Evolutionary conservation across 495 filamentous ascomycete genomes (phyloP).

Genomic region (Echria macrotheca): DNA sequence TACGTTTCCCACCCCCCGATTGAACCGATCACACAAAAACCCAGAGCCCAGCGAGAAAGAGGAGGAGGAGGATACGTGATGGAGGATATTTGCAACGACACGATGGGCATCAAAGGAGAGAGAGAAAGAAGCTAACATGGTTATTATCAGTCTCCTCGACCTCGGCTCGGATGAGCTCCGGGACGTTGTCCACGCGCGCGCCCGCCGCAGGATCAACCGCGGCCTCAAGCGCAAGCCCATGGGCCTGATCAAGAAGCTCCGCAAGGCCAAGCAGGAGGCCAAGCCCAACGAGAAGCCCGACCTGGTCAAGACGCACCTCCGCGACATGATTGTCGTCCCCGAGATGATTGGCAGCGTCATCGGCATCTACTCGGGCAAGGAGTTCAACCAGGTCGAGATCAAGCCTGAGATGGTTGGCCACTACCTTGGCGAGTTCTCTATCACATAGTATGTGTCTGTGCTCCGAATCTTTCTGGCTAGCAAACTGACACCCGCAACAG

Average conservation of each 20-base stretch:
- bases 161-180: slow-evolving; percentile 97
- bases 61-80: slow-evolving; percentile 1
- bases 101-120: neutral
- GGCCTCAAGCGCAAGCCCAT: slow-evolving; percentile 99
- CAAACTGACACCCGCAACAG: slow-evolving; percentile 49
- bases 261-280: slow-evolving; percentile 99
- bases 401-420: slow-evolving; percentile 99
- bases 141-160: slow-evolving; percentile 68
- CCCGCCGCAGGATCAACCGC: slow-evolving; percentile 97
- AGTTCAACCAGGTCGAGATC: slow-evolving; percentile 99
- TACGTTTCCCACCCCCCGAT: slow-evolving; percentile 45
- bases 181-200: slow-evolving; percentile 97
- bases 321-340: slow-evolving; percentile 98
- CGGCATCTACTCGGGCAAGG: slow-evolving; percentile 99
- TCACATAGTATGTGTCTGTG: slow-evolving; percentile 80
- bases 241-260: slow-evolving; percentile 99
- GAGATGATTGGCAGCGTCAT: slow-evolving; percentile 99
- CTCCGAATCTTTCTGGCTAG: slow-evolving; percentile 3
- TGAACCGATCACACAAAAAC: neutral
- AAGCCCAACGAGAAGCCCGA: slow-evolving; percentile 99
- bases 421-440: slow-evolving; percentile 98
- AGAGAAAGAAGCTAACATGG: slow-evolving; percentile 15
- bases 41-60: neutral
- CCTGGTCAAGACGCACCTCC: slow-evolving; percentile 97
- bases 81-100: neutral